Conservation (phyloP, 306 rosid genomes). For the Gleditsia sinensis region DNA sequence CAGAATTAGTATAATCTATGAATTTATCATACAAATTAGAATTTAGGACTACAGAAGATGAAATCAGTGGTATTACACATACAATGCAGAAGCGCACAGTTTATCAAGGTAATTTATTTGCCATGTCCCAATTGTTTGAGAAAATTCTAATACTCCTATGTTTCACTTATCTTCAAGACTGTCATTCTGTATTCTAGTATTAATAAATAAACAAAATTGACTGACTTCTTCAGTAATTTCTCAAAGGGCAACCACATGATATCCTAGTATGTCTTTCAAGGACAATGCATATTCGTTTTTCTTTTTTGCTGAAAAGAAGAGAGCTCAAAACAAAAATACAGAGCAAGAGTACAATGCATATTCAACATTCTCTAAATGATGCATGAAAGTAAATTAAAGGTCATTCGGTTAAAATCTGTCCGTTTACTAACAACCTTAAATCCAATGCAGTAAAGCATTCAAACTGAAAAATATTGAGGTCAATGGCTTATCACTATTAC, state of each 20-base stretch:
- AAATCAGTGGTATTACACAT: neutral
- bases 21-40: too few relatives aligned
- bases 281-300: too few relatives aligned
- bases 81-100: neutral
- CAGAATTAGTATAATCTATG: conserved; percentile 38
- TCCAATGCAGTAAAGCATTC: conserved; percentile 18
- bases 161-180: conserved; percentile 8
- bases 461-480: neutral
- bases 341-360: too few relatives aligned
- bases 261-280: too few relatives aligned
- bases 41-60: neutral
- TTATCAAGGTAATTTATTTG: neutral
- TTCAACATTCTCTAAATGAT: conserved; percentile 11
- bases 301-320: too few relatives aligned
- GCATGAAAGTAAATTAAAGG: neutral
- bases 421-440: conserved; percentile 4
- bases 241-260: conserved; percentile 12
- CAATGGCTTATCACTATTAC: conserved; percentile 18
- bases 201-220: neutral
- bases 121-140: neutral
- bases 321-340: too few relatives aligned
- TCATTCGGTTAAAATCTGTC: conserved; percentile 7
- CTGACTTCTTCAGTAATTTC: neutral
- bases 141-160: neutral
- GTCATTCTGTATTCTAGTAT: too few relatives aligned